Conservation (phyloP, 2,329 filamentous ascomycete genomes). For the Gnomoniopsis smithogilvyi region DNA sequence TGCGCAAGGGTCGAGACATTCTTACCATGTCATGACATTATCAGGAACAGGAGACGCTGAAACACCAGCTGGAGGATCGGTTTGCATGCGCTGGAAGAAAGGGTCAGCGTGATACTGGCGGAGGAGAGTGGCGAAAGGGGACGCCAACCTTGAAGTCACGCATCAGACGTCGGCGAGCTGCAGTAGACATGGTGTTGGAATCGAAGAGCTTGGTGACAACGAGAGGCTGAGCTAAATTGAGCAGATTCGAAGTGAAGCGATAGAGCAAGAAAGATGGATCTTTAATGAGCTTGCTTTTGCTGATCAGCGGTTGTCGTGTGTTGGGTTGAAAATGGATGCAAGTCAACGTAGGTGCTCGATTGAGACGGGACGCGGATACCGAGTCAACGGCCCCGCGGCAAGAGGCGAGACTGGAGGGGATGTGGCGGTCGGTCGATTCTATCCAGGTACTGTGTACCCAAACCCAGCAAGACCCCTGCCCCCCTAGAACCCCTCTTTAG, state of each 20-base stretch:
- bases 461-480: too few relatives aligned
- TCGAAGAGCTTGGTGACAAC: background rate
- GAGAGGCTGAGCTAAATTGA: background rate
- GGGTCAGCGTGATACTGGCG: constrained; percentile 20
- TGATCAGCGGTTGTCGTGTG: constrained; percentile 3
- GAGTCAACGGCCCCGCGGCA: background rate
- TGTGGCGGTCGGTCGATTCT: too few relatives aligned
- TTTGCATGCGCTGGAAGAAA: constrained; percentile 84
- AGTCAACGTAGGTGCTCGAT: too few relatives aligned
- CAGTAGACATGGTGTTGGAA: constrained; percentile 65
- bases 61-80: constrained; percentile 92
- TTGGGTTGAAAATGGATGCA: background rate
- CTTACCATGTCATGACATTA: constrained; percentile 94
- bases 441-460: too few relatives aligned
- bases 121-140: constrained; percentile 10
- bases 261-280: background rate
- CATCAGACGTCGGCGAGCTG: constrained; percentile 94
- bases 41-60: constrained; percentile 94
- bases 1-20: background rate
- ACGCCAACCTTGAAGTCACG: constrained; percentile 88
- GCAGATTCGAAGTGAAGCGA: background rate
- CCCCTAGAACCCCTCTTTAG: too few relatives aligned
- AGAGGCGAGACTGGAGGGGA: background rate
- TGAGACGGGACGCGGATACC: background rate
- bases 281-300: background rate